Conservation (phyloP, 345 rosid genomes). For the Heritiera fomes region DNA sequence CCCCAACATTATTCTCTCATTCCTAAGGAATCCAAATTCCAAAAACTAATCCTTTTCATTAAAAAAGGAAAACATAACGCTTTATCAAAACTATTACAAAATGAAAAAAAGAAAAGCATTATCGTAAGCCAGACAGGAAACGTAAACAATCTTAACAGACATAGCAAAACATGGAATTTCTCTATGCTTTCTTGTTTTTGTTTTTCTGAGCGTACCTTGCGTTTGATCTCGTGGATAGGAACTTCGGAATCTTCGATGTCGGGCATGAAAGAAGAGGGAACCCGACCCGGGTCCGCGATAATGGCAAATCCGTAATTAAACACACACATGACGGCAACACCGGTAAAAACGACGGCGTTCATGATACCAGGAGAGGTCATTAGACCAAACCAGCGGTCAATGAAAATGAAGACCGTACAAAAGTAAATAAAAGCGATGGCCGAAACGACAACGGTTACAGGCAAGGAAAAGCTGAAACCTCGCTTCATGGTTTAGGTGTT, state of each 20-base stretch:
- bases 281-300: slow-evolving; percentile 84
- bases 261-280: slow-evolving; percentile 67
- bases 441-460: slow-evolving; percentile 60
- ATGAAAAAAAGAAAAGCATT: background rate
- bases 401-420: slow-evolving; percentile 71
- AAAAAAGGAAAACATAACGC: background rate
- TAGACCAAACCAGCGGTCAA: slow-evolving; percentile 92
- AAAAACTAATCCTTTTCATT: background rate
- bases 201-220: slow-evolving; percentile 51
- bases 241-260: slow-evolving; percentile 67
- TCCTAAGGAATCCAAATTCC: background rate
- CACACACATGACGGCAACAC: slow-evolving; percentile 60
- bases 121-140: background rate
- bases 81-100: background rate
- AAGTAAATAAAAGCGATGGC: slow-evolving; percentile 70
- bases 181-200: background rate
- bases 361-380: slow-evolving; percentile 75
- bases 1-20: background rate
- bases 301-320: slow-evolving; percentile 60
- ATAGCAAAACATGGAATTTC: background rate
- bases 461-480: slow-evolving; percentile 55
- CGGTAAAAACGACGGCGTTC: slow-evolving; percentile 73
- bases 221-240: slow-evolving; percentile 87
- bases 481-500: slow-evolving; percentile 48
- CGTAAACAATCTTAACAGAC: background rate